phyloP scores from a whole-genome alignment of 805 yeast species.

The Wickerhamiella qilinensis region DNA sequence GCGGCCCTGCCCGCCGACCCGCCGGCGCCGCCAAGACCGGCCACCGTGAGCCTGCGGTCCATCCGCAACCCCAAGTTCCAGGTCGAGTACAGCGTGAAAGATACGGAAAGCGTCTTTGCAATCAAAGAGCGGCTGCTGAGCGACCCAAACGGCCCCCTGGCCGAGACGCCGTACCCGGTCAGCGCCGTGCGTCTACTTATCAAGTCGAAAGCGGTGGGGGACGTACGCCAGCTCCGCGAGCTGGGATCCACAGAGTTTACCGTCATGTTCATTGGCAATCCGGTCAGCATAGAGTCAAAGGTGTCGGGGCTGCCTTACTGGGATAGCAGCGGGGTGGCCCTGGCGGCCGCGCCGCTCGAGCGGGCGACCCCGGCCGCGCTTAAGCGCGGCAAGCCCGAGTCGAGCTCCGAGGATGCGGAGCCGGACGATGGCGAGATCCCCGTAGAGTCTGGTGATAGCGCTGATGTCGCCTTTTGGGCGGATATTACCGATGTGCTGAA shows the following conservation, averaged over 20 bases:
- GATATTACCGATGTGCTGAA: background rate
- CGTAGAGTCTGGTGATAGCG: background rate
- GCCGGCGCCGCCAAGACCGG: no score
- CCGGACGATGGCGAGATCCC: background rate
- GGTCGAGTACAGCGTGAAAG: conserved; percentile 14
- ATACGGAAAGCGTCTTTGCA: conserved; percentile 14
- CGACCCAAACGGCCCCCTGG: conserved; percentile 16
- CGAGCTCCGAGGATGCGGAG: background rate
- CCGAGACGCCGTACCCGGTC: conserved; percentile 4
- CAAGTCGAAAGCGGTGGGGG: conserved; percentile 12
- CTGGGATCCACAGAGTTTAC: conserved; percentile 10
- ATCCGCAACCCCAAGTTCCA: conserved; percentile 58
- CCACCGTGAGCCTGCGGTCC: conserved; percentile 36
- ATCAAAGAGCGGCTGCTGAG: conserved; percentile 19
- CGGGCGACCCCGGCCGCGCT: background rate
- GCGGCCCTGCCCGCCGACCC: background rate
- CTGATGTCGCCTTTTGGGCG: background rate
- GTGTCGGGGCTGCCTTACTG: conserved; percentile 12
- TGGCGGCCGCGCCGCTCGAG: background rate
- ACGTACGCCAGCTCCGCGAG: conserved; percentile 12
- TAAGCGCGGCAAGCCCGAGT: background rate
- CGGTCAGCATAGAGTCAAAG: conserved; percentile 4
- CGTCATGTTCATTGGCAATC: conserved; percentile 9
- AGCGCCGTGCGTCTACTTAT: conserved; percentile 10
- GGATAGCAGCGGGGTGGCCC: conserved; percentile 5